These are phyloP conservation scores for Calocybe gangraenosa DNA, from an alignment of 768 basidiomycete genomes.

Conservation along the genomic window DNA sequence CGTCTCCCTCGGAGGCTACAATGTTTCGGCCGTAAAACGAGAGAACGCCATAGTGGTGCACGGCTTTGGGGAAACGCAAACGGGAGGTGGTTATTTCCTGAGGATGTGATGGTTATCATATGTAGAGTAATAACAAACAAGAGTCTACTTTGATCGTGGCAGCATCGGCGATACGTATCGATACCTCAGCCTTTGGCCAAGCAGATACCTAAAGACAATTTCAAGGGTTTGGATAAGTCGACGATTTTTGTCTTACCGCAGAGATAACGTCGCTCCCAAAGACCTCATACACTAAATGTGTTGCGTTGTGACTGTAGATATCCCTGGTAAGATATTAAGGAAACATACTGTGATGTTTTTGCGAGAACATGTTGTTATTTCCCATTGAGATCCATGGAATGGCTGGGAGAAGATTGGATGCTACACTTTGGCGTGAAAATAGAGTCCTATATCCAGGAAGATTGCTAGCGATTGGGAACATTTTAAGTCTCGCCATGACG, in stretches of 20 bases:
- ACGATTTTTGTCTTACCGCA: constrained; percentile 18
- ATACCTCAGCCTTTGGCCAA: constrained; percentile 19
- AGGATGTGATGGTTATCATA: neutral
- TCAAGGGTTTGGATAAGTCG: neutral
- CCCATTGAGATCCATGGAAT: constrained; percentile 27
- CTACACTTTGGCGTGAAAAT: constrained; percentile 19
- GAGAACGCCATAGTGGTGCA: constrained; percentile 40
- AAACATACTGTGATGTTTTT: constrained; percentile 26
- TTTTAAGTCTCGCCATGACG: constrained; percentile 6
- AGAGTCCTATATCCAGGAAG: constrained; percentile 29
- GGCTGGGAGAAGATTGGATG: constrained; percentile 24
- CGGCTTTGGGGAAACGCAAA: constrained; percentile 54
- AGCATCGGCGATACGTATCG: constrained; percentile 33
- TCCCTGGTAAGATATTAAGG: neutral
- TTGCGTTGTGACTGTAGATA: neutral
- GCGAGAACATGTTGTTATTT: constrained; percentile 23
- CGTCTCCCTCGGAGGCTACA: constrained; percentile 57
- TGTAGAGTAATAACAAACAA: neutral
- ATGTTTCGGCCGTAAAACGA: constrained; percentile 57
- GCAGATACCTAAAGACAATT: constrained; percentile 19
- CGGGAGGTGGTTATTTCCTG: constrained; percentile 50
- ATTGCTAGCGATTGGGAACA: constrained; percentile 17
- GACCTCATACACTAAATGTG: constrained; percentile 24
- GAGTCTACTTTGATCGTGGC: constrained; percentile 33
- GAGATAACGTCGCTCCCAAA: constrained; percentile 34